Percentiles rank a stretch among this genome's conserved stretches.
Conservation (phyloP, 1,139 yeast species). For the Scheffersomyces cryptocercus region DNA sequence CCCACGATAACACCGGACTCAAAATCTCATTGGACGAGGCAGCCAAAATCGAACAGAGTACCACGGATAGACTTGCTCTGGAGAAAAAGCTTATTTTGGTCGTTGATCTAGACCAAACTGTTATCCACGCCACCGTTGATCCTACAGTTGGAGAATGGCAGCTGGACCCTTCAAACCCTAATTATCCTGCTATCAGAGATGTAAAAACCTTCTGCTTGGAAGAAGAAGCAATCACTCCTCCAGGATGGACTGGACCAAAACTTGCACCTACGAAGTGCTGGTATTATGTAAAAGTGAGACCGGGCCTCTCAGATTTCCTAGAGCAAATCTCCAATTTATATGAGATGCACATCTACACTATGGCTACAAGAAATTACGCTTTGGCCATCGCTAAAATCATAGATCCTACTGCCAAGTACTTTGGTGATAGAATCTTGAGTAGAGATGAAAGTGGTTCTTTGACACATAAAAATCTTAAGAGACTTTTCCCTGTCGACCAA, state of each 20-base stretch:
- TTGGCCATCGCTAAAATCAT: slow-evolving; percentile 85
- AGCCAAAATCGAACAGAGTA: slow-evolving; percentile 69
- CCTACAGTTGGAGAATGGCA: slow-evolving; percentile 98
- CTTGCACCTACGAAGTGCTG: slow-evolving; percentile 65
- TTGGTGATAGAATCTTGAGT: slow-evolving; percentile 88
- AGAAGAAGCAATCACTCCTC: slow-evolving; percentile 68
- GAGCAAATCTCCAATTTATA: slow-evolving; percentile 61
- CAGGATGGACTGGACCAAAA: slow-evolving; percentile 57
- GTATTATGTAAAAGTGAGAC: slow-evolving; percentile 91
- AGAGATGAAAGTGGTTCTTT: slow-evolving; percentile 95
- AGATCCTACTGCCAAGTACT: slow-evolving; percentile 83
- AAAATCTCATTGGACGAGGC: slow-evolving; percentile 88
- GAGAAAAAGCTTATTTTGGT: slow-evolving; percentile 80
- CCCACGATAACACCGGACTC: slow-evolving; percentile 86
- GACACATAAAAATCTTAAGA: slow-evolving; percentile 82
- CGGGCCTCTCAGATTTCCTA: slow-evolving; percentile 78
- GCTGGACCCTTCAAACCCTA: slow-evolving; percentile 79
- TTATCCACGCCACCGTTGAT: slow-evolving; percentile 96
- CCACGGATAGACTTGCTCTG: slow-evolving; percentile 60
- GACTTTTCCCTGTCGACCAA: slow-evolving; percentile 94
- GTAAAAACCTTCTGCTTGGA: slow-evolving; percentile 76
- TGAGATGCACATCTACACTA: slow-evolving; percentile 94
- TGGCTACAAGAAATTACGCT: slow-evolving; percentile 98
- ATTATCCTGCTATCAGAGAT: slow-evolving; percentile 79
- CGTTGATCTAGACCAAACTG: slow-evolving; percentile 96